Percentiles rank a stretch among this genome's conserved stretches.
These are phyloP conservation scores for Petunia hybrid DNA, from an alignment of 305 asterid genomes.

Conservation along the genomic window DNA sequence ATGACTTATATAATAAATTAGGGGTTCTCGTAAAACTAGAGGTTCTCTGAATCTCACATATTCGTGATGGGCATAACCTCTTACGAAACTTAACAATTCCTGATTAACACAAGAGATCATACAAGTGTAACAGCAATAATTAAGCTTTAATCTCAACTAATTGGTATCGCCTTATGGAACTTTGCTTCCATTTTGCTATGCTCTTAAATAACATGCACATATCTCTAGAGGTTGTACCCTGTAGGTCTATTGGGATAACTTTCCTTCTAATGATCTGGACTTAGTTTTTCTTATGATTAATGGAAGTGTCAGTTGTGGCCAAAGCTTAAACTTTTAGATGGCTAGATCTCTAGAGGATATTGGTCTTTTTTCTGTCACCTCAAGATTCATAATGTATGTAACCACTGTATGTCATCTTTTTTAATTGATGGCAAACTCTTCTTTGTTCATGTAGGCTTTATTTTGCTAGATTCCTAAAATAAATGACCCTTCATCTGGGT, in stretches of 20 bases:
- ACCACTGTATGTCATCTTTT: not conserved
- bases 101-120: not conserved
- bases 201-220: not conserved
- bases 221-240: not conserved
- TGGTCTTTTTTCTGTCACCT: slow-evolving; percentile 1
- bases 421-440: not conserved
- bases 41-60: not conserved
- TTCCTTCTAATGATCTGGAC: not conserved
- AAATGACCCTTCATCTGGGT: not conserved
- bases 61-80: not conserved
- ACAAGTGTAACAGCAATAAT: not conserved
- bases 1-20: not conserved
- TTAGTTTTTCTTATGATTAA: not conserved
- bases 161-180: not conserved
- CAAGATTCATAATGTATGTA: not conserved
- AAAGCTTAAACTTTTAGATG: not conserved
- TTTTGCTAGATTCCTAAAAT: not conserved
- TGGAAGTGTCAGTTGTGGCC: not conserved
- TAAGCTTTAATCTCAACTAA: not conserved
- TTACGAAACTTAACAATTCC: not conserved
- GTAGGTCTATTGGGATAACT: not conserved
- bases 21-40: not conserved
- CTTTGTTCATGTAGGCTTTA: not conserved
- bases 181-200: not conserved
- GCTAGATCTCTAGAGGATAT: too few relatives aligned